Conservation (phyloP, 2,329 filamentous ascomycete species). For the Clonostachys rhizophaga region DNA sequence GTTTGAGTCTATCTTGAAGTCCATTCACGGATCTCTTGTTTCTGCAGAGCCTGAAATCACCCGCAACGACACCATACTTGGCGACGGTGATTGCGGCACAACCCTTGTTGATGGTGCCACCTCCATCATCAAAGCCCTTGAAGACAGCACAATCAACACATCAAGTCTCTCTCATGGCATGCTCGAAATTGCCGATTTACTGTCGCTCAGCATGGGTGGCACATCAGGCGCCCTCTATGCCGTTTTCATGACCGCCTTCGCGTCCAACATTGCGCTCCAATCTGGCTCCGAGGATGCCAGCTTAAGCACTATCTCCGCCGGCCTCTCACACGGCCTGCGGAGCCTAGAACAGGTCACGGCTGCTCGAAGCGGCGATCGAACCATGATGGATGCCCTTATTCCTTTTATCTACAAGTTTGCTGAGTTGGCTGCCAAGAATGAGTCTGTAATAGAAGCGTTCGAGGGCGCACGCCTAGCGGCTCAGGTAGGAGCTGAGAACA, state of each 20-base stretch:
- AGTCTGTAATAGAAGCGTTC: background rate
- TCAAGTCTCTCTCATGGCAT: background rate
- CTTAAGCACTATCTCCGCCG: background rate
- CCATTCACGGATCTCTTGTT: too few relatives aligned
- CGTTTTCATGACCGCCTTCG: background rate
- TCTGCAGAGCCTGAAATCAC: background rate
- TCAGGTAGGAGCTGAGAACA: background rate
- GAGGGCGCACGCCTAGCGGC: background rate
- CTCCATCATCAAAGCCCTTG: constrained; percentile 21
- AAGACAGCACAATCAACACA: background rate
- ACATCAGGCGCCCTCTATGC: background rate
- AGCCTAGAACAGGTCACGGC: constrained; percentile 51
- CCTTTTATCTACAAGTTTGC: constrained; percentile 8
- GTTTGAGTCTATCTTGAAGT: too few relatives aligned
- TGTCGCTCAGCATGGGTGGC: background rate
- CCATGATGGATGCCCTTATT: constrained; percentile 1
- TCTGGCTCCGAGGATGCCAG: background rate
- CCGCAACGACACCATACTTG: background rate
- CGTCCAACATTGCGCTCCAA: too few relatives aligned
- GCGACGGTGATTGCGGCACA: constrained; percentile 1
- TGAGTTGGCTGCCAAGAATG: constrained; percentile 36
- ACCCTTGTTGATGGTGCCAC: background rate
- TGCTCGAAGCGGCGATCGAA: background rate
- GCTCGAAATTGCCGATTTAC: background rate
- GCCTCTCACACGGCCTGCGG: constrained; percentile 33